Base-by-base conservation (phyloP, 805 yeast species). In the Wickerhamiella vanderwaltii region DNA sequence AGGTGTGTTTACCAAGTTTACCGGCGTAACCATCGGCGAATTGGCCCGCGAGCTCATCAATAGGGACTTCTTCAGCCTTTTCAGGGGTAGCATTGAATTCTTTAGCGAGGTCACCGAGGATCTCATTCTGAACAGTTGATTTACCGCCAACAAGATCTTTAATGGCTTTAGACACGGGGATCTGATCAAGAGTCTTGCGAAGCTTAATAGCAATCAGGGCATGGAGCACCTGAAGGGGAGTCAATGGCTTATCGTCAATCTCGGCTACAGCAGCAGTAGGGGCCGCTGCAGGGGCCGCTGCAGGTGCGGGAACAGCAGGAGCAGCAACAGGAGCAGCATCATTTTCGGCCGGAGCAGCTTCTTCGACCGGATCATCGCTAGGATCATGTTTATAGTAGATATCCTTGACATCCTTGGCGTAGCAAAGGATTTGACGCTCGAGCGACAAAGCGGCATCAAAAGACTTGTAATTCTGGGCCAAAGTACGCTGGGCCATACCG, bases 51-150 rank as follows among this genome's bases (percentile, higher is more conserved):
- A 91, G 76, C 65, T 91, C 99, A 58, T 76, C 82, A 54, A 91
- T 72, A 48, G 98, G 98, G 32, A 94, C 82, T 59, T 91, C 99
- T 67, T 91, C 99, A 48, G 99, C 96, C 66, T 91, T 91, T 66
- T 91, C 99, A 32, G 99, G 99, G 38, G 96, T 87, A 34, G 91
- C 66, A 56, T 97, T 96, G 58, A 91, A 91, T 67, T 91, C 99
- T 66, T 91, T 91, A 59, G 97, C 97, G 57, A 91, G 72, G 59
- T 91, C 99, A 71, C 99, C 99, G 54, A 91, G 74, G 53, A 91
- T 91, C 71, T 91, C 99, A 65, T 91, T 91, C 68, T 91, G 99
- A 36, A 91, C 88, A 16, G 99, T 91, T 19, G 98, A 91, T 63
- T 91, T 91, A 68, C 99, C 99, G 57, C 94, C 94, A 49, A 91